Base-by-base conservation (phyloP, 2,329 filamentous ascomycete genomes). In the Dactylellina leptospora region DNA sequence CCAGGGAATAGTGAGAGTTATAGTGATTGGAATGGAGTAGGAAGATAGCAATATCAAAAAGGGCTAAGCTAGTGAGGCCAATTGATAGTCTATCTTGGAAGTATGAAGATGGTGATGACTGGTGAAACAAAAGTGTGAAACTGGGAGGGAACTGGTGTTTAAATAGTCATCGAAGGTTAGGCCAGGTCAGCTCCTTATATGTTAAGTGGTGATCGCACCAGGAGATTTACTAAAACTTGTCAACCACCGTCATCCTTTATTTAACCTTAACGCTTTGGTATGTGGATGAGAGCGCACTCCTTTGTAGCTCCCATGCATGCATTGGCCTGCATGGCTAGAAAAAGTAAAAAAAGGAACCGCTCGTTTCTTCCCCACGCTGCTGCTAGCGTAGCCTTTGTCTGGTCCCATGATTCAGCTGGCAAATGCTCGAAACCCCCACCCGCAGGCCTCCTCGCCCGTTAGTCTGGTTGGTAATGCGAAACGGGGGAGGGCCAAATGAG, bases 331-430 rank as follows among this genome's bases (percentile, higher is more conserved):
- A 69, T 69, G 56, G 18, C 40, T n/a, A 27, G 50, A 60, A 70
- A 70, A 70, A 70, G 50, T 48, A 70, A 70, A 61, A 68, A 70
- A 70, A 62, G 56, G 58, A 71, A 63, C 50, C 58, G 48, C 47
- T 61, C 55, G 66, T 71, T 61, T 33, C 47, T 70, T 71, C 66
- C 66, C 66, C 66, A 71, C 66, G 66, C 66, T 71, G 45, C 51
- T 25, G 50, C 33, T 70, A 71, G 66, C 36, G 64, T 61, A 56
- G 38, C 63, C 61, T 47, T 55, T 45, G 47, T 50, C 44, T 71
- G 58, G 66, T 71, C 66, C 59, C 66, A 71, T 71, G 66, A 71
- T 71, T 71, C 66, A 71, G 66, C 66, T 71, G 58, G 66, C 58
- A 58, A 36, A 30, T 70, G 64, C 51, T 58, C 20, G 33, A 63